Evolutionary conservation across 2,329 filamentous ascomycete genomes (phyloP).

Genomic region (Ceratocystis destructans): DNA sequence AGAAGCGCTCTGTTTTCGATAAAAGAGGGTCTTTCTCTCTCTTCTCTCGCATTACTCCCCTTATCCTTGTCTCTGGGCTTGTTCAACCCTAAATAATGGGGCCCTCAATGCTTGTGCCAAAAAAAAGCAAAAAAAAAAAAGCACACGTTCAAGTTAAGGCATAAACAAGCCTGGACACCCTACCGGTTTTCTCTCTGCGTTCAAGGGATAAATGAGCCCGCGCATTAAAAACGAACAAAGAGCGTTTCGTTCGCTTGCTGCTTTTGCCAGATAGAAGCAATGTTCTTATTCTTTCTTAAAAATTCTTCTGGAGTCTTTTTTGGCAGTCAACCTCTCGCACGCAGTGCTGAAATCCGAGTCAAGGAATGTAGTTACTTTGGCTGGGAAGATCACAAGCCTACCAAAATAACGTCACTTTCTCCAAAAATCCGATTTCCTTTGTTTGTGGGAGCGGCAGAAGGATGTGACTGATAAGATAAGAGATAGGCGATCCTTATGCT

Average conservation of each 20-base stretch:
- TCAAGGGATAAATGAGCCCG: not conserved
- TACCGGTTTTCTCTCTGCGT: not conserved
- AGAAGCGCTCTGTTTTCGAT: no score
- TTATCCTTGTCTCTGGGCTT: not conserved
- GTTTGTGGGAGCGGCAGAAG: conserved; percentile 2
- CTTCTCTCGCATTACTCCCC: not conserved
- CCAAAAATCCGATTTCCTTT: not conserved
- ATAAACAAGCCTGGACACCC: not conserved
- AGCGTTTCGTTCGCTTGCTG: no score
- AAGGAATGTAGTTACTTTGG: not conserved
- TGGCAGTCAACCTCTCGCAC: no score
- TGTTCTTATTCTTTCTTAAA: not conserved
- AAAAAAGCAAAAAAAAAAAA: no score
- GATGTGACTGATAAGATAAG: not conserved
- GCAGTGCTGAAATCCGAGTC: no score
- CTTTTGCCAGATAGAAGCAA: not conserved
- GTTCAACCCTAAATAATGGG: not conserved
- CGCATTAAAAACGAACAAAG: not conserved
- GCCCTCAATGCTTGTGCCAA: not conserved
- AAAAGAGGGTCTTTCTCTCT: not conserved
- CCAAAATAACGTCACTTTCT: not conserved
- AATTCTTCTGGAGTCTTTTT: not conserved
- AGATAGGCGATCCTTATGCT: not conserved
- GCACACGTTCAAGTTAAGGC: not conserved
- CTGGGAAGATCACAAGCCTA: not conserved